Evolutionary conservation across 495 filamentous ascomycete species (phyloP).

Genomic region (Penicillium angulare): DNA sequence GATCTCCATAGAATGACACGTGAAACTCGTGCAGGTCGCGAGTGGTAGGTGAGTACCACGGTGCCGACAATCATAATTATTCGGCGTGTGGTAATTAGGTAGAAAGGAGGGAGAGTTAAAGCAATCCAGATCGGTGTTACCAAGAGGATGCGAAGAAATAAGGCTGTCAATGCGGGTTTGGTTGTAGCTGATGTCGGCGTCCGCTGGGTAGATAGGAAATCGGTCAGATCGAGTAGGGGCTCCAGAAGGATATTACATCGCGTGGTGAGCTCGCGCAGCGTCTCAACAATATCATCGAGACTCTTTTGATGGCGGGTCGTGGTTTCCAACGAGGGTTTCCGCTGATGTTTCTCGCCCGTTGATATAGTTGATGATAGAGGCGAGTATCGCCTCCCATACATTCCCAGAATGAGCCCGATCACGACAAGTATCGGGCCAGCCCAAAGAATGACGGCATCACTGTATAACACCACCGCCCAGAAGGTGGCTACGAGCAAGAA

Average conservation of each 20-base stretch:
- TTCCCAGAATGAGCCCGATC: conserved; percentile 74
- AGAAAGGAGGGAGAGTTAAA: conserved; percentile 75
- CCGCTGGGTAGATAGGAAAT: conserved; percentile 88
- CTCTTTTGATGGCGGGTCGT: conserved; percentile 74
- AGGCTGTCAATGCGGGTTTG: conserved; percentile 79
- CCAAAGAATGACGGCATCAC: conserved; percentile 72
- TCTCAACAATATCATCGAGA: conserved; percentile 95
- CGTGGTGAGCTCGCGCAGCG: conserved; percentile 79
- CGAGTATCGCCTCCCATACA: conserved; percentile 90
- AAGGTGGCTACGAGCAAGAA: conserved; percentile 83
- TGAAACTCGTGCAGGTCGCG: conserved; percentile 78
- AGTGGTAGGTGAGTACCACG: conserved; percentile 84
- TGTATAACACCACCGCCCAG: conserved; percentile 84
- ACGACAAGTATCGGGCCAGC: conserved; percentile 84
- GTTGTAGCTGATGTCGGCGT: conserved; percentile 92
- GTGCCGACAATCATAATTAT: conserved; percentile 79
- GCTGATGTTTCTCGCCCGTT: conserved; percentile 59
- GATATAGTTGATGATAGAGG: conserved; percentile 83
- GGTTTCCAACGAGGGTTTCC: conserved; percentile 53
- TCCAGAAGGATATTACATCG: conserved; percentile 90
- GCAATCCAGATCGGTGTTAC: conserved; percentile 85
- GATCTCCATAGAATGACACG: conserved; percentile 92
- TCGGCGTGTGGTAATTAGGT: conserved; percentile 83
- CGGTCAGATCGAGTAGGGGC: conserved; percentile 81
- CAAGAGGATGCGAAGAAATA: conserved; percentile 86